phyloP scores from a whole-genome alignment of 2,329 filamentous ascomycete genomes.

The Botrytis medusae region DNA sequence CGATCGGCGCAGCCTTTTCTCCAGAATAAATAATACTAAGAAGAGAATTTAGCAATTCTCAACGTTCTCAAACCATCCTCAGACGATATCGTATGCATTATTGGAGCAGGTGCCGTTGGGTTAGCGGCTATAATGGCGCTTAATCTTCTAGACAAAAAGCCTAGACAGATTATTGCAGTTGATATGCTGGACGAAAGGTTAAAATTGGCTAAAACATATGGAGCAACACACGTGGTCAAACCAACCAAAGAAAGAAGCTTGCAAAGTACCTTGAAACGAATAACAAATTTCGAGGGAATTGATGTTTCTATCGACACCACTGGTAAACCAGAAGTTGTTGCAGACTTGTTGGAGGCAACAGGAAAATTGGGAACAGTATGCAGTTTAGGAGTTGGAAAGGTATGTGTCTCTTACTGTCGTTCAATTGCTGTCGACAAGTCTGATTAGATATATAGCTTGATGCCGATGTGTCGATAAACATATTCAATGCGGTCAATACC shows the following conservation, averaged over 20 bases:
- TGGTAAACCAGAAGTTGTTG: slow-evolving; percentile 25
- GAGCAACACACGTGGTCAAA: slow-evolving; percentile 41
- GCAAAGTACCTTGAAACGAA: slow-evolving; percentile 19
- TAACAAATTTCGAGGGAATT: slow-evolving; percentile 27
- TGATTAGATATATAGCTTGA: neutral
- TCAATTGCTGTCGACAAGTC: neutral
- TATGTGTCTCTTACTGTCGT: neutral
- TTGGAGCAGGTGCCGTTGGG: slow-evolving; percentile 46
- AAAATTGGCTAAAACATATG: slow-evolving; percentile 45
- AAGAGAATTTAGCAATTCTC: slow-evolving; percentile 36
- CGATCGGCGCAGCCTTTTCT: too few species aligned
- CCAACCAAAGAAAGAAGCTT: slow-evolving; percentile 25
- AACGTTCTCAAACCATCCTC: slow-evolving; percentile 40
- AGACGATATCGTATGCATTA: slow-evolving; percentile 40
- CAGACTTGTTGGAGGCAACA: slow-evolving; percentile 25
- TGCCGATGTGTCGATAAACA: slow-evolving; percentile 24
- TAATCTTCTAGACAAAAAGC: slow-evolving; percentile 27
- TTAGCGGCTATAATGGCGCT: slow-evolving; percentile 45
- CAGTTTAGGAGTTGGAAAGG: slow-evolving; percentile 30
- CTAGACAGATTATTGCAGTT: slow-evolving; percentile 45
- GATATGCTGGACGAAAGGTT: slow-evolving; percentile 47
- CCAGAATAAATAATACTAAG: neutral
- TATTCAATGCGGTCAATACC: slow-evolving; percentile 29
- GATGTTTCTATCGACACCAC: slow-evolving; percentile 29
- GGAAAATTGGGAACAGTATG: slow-evolving; percentile 30